Evolutionary conservation across 805 yeast species (phyloP).

Genomic region (Saturnispora besseyi): DNA sequence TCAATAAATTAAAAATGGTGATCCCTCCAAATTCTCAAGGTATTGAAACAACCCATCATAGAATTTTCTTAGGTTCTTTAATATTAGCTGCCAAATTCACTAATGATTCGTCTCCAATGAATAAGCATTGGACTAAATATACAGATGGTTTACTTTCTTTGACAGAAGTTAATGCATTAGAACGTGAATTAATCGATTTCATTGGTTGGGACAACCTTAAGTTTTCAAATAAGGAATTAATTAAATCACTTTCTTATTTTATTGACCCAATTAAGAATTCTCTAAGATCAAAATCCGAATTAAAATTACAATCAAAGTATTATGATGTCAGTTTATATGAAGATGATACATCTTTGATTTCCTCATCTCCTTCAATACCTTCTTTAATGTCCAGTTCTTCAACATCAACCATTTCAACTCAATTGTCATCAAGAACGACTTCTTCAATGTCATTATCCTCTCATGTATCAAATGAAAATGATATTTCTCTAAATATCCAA

Average conservation of each 20-base stretch:
- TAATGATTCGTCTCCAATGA: constrained; percentile 90
- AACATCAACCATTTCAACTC: constrained; percentile 14
- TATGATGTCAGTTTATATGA: background rate
- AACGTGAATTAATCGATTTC: constrained; percentile 73
- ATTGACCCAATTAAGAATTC: constrained; percentile 60
- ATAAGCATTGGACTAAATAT: constrained; percentile 92
- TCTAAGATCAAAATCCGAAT: constrained; percentile 24
- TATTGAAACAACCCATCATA: constrained; percentile 85
- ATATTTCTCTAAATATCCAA: constrained; percentile 1
- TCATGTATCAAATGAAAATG: background rate
- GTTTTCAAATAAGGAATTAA: constrained; percentile 62
- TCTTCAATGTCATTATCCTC: constrained; percentile 25
- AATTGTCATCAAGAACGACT: constrained; percentile 21
- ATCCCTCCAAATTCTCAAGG: constrained; percentile 87
- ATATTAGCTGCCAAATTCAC: constrained; percentile 87
- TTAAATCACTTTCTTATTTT: constrained; percentile 64
- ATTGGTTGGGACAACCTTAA: constrained; percentile 74
- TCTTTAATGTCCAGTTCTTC: constrained; percentile 12
- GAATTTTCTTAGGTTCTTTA: constrained; percentile 82
- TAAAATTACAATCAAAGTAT: background rate
- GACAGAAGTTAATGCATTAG: constrained; percentile 82
- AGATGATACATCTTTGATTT: background rate
- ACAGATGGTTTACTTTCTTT: constrained; percentile 76
- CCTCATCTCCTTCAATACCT: constrained; percentile 9
- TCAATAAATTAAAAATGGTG: constrained; percentile 64